A percentile compares a stretch with the other conserved stretches of the same genome.
Conservation (phyloP, 345 rosid genomes). For the Gossypium mustelinum region DNA sequence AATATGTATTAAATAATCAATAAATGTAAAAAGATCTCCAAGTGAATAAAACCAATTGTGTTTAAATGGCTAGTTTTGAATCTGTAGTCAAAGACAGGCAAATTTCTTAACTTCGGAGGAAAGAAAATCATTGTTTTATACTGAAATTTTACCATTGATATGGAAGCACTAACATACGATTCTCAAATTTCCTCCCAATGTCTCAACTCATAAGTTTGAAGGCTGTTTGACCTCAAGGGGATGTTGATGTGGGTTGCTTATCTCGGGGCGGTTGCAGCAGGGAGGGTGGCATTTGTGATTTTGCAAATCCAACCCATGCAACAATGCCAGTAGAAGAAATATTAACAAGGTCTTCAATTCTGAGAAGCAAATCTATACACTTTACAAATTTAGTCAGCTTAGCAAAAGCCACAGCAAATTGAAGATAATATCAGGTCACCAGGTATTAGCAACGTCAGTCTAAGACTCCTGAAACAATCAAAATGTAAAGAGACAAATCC, state of each 20-base stretch:
- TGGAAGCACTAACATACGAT: conserved; percentile 11
- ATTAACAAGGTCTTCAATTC: neutral
- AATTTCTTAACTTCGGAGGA: neutral
- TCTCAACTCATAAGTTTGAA: conserved; percentile 1
- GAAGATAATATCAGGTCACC: conserved; percentile 2
- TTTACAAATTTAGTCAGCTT: neutral
- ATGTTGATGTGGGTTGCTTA: conserved; percentile 12
- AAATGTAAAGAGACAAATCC: neutral
- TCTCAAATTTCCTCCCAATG: conserved; percentile 18
- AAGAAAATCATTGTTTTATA: neutral
- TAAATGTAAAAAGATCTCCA: neutral
- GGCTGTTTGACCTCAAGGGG: conserved; percentile 2
- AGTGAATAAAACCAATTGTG: neutral
- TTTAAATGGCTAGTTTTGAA: neutral
- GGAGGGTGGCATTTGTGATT: conserved; percentile 56
- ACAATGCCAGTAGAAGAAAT: conserved; percentile 40
- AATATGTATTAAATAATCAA: neutral
- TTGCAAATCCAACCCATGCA: conserved; percentile 75
- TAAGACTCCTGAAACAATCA: neutral
- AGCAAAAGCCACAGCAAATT: neutral
- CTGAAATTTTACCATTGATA: neutral
- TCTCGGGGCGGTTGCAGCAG: conserved; percentile 29
- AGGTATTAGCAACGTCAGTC: neutral
- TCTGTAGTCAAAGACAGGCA: neutral
- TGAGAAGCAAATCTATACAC: neutral